Evolutionary conservation across 1,139 yeast genomes (phyloP), one percentile per base, ranked within the genome.

Genomic region (Citeromyces hawaiiensis): DNA sequence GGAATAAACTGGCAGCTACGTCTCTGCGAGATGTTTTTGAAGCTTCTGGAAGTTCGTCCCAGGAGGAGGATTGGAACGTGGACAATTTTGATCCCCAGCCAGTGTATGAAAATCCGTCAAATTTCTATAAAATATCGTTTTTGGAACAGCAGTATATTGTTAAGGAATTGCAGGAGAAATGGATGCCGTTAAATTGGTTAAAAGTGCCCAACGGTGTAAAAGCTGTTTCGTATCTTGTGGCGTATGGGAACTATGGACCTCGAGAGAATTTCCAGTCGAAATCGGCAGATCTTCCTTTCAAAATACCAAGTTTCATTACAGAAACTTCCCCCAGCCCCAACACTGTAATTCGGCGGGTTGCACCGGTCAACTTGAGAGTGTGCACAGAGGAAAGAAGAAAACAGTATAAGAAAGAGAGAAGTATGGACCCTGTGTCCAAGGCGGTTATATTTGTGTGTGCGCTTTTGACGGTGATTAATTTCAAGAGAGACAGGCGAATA

Each of bases 241-340:
- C 76, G 0, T 77, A 75, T 53, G 83, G 83, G 2, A 63, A 76
- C 44, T 73, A 80, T 70, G 85, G 82, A 0, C 72, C 69, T 1
- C 63, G 85, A 44, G 80, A 74, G 41, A 68, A 72, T 13, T 72
- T 76, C 44, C 47, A 50, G 37, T 61, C 56, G 17, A 59, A 64
- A 1, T 77, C 79, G 2, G 62, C 56, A 37, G 85, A 77, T 52
- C 57, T 76, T 39, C 82, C 83, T 2, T 77, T 76, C 47, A 52
- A 51, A n/a, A 45, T 60, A 7, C 74, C 75, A 2, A 55, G 68
- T 3, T 46, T 60, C 14, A 39, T 55, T 5, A 42, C 42, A 13
- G 64, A 70, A 0, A 42, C 45, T 1, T 45, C 51, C 1, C 51
- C 53, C 2, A 56, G 61, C 1, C 48, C 61, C 4, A 11, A 25